A percentile compares a stretch with the other conserved stretches of the same genome.
Conservation (phyloP, 495 filamentous ascomycete species). For the Sporormia fimetaria region DNA sequence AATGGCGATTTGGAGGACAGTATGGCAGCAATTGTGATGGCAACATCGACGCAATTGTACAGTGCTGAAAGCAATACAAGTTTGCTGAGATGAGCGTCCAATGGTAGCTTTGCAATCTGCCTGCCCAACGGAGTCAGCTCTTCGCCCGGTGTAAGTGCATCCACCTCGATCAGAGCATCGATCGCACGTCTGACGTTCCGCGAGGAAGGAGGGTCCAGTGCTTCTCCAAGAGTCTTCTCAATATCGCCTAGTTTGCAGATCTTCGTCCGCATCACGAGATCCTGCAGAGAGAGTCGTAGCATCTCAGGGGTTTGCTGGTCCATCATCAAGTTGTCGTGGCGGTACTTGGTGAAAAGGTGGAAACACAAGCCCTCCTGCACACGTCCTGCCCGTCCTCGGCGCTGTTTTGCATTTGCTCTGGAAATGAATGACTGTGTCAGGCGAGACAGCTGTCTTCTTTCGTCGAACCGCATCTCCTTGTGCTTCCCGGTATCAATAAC, state of each 20-base stretch:
- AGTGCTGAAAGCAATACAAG: slow-evolving; percentile 71
- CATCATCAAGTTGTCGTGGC: slow-evolving; percentile 69
- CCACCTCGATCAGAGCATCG: slow-evolving; percentile 84
- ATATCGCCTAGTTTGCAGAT: slow-evolving; percentile 90
- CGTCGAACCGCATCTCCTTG: slow-evolving; percentile 93
- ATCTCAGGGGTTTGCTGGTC: slow-evolving; percentile 94
- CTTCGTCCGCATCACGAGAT: slow-evolving; percentile 91
- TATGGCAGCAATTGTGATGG: slow-evolving; percentile 81
- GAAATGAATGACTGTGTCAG: slow-evolving; percentile 90
- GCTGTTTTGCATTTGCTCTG: slow-evolving; percentile 84
- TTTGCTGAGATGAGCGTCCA: slow-evolving; percentile 92
- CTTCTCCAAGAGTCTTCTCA: slow-evolving; percentile 77
- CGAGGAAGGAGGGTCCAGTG: slow-evolving; percentile 75
- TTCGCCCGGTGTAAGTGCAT: slow-evolving; percentile 69
- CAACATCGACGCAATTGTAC: slow-evolving; percentile 82
- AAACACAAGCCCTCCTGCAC: slow-evolving; percentile 91
- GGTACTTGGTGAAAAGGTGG: slow-evolving; percentile 80
- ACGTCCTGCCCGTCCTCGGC: slow-evolving; percentile 88
- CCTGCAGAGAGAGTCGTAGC: slow-evolving; percentile 84
- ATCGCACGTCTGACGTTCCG: slow-evolving; percentile 89
- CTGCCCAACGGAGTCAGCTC: slow-evolving; percentile 76
- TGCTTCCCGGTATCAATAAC: slow-evolving; percentile 93
- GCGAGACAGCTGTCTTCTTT: slow-evolving; percentile 77
- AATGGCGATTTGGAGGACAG: slow-evolving; percentile 93
- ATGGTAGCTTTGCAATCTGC: slow-evolving; percentile 75